Evolutionary conservation across 441 rosid genomes (phyloP).

Genomic region (Corymbia calophylla): DNA sequence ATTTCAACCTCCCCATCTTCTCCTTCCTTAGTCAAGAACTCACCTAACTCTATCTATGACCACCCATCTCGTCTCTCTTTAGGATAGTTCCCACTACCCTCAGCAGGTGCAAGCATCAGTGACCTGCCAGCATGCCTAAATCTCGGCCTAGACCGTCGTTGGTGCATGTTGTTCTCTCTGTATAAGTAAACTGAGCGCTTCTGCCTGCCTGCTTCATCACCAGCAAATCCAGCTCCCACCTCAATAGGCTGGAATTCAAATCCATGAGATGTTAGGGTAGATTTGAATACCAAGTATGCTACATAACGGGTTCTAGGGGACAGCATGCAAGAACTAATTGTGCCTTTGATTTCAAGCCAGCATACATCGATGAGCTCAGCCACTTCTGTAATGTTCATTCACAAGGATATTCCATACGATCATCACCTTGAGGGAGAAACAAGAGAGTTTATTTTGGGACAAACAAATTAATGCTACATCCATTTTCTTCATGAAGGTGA

Average conservation of each 20-base stretch:
- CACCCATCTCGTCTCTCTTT: slow-evolving; percentile 33
- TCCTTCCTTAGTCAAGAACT: slow-evolving; percentile 17
- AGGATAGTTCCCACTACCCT: not conserved
- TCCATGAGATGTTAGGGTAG: slow-evolving; percentile 12
- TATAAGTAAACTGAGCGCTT: slow-evolving; percentile 9
- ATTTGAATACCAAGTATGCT: slow-evolving; percentile 40
- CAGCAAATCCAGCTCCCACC: slow-evolving; percentile 30
- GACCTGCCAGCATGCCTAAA: not conserved
- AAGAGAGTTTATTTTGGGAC: not conserved
- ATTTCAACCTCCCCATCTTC: slow-evolving; percentile 26
- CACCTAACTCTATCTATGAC: slow-evolving; percentile 41
- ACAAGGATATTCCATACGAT: not conserved
- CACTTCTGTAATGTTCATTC: slow-evolving; percentile 33
- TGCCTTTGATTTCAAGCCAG: slow-evolving; percentile 58
- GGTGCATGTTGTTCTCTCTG: not conserved
- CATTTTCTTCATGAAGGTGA: not conserved
- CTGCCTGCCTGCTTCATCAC: slow-evolving; percentile 9
- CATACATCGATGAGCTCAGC: slow-evolving; percentile 46
- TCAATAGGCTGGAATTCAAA: slow-evolving; percentile 31
- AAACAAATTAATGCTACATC: not conserved
- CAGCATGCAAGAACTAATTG: slow-evolving; percentile 26
- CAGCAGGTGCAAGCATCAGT: not conserved
- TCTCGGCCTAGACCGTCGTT: not conserved
- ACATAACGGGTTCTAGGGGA: slow-evolving; percentile 32
- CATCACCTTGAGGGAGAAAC: not conserved